These are phyloP conservation scores for Tolypocladium tundrense DNA, from an alignment of 2,329 filamentous ascomycete species.

Conservation along the genomic window DNA sequence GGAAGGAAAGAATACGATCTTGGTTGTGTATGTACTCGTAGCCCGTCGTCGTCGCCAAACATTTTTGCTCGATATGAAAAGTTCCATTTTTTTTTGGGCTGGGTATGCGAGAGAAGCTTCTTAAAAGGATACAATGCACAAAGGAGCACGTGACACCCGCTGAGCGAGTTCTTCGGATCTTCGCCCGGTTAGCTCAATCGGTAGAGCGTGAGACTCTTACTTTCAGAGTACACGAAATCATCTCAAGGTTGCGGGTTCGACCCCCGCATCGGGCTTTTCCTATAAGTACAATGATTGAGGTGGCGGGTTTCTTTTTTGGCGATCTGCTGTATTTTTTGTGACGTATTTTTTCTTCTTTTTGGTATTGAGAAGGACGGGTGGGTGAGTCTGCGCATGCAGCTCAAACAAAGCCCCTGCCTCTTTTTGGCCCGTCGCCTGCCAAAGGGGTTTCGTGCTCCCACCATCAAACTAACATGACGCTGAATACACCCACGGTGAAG, in stretches of 20 bases:
- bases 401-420: neutral
- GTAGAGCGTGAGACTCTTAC: conserved; percentile 64
- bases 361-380: no score
- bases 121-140: neutral
- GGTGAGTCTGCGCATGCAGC: neutral
- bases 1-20: neutral
- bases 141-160: neutral
- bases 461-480: no score
- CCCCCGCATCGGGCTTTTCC: conserved; percentile 25
- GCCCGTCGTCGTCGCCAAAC: no score
- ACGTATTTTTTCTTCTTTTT: neutral
- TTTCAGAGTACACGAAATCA: conserved; percentile 8
- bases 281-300: neutral
- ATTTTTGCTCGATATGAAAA: no score
- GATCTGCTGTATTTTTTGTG: neutral
- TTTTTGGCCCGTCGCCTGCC: no score
- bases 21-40: no score
- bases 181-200: conserved; percentile 29
- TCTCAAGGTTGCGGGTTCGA: conserved; percentile 47
- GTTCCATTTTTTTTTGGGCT: no score
- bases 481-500: no score
- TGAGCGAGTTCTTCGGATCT: neutral
- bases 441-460: no score
- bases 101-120: no score
- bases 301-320: neutral